Evolutionary conservation across 306 rosid species (phyloP).

Genomic region (Clitoria ternatea): DNA sequence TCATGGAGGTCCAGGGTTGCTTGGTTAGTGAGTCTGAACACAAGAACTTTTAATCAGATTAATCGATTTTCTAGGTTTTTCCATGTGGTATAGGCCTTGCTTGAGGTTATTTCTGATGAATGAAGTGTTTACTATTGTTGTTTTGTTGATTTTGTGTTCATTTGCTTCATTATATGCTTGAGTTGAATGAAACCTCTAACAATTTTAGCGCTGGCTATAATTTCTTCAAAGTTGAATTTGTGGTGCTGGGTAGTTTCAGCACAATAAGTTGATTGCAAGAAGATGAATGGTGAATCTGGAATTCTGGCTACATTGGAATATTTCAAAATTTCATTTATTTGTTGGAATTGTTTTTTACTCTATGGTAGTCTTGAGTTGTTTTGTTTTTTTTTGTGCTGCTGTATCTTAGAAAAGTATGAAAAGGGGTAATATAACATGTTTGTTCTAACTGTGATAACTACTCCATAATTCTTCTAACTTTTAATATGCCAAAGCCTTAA

Average conservation of each 20-base stretch:
- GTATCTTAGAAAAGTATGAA: background rate
- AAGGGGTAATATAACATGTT: no score
- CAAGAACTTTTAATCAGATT: background rate
- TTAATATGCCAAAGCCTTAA: background rate
- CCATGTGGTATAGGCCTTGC: background rate
- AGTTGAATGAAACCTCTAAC: background rate
- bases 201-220: background rate
- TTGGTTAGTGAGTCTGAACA: slow-evolving; percentile 57
- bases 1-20: slow-evolving; percentile 98
- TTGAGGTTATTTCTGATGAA: slow-evolving; percentile 6
- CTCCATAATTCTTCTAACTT: no score
- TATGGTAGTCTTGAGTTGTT: no score
- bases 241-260: background rate
- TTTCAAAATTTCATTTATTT: background rate
- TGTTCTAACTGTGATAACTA: no score
- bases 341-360: background rate
- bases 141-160: slow-evolving; percentile 6
- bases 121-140: background rate
- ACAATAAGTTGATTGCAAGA: background rate
- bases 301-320: background rate
- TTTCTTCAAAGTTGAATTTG: background rate
- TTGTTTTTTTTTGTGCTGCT: background rate
- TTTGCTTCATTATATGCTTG: slow-evolving; percentile 4
- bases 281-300: background rate
- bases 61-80: slow-evolving; percentile 10